These are phyloP conservation scores for Phytophthora colocasiae DNA, from an alignment of 352 stramenopile genomes.

Conservation along the genomic window DNA sequence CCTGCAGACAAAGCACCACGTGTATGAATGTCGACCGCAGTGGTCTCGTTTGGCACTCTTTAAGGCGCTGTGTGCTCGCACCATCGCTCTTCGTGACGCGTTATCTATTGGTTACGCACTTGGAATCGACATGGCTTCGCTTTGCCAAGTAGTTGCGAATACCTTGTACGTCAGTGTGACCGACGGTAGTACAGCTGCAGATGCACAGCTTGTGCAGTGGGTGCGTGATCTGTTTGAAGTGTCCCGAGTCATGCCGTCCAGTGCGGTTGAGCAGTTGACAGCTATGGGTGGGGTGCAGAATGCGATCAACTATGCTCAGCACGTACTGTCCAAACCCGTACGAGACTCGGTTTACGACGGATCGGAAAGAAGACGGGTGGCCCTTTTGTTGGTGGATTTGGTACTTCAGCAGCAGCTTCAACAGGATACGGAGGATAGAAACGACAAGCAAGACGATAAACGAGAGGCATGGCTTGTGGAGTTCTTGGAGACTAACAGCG, in stretches of 20 bases:
- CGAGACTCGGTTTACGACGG: slow-evolving; percentile 43
- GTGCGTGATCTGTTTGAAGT: slow-evolving; percentile 79
- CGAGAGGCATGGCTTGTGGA: slow-evolving; percentile 55
- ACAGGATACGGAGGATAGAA: slow-evolving; percentile 22
- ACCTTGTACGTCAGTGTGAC: slow-evolving; percentile 65
- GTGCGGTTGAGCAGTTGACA: slow-evolving; percentile 72
- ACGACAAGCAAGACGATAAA: slow-evolving; percentile 43
- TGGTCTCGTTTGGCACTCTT: slow-evolving; percentile 87
- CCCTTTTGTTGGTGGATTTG: slow-evolving; percentile 61
- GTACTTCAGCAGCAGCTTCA: slow-evolving; percentile 69
- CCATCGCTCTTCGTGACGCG: slow-evolving; percentile 69
- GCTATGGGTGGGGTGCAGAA: slow-evolving; percentile 54
- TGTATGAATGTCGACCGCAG: slow-evolving; percentile 88
- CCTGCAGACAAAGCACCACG: slow-evolving; percentile 79
- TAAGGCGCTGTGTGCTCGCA: slow-evolving; percentile 62
- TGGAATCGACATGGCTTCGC: slow-evolving; percentile 87
- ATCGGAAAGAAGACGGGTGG: slow-evolving; percentile 57
- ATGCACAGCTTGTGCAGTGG: slow-evolving; percentile 57
- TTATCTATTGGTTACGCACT: slow-evolving; percentile 88
- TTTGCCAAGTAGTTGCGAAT: slow-evolving; percentile 86
- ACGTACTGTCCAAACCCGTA: slow-evolving; percentile 51
- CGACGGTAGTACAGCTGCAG: slow-evolving; percentile 27
- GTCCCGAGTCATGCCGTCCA: slow-evolving; percentile 73
- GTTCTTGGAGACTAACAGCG: slow-evolving; percentile 63
- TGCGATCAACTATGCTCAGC: slow-evolving; percentile 68